Evolutionary conservation across 768 basidiomycete species (phyloP), one percentile per base, ranked within the genome.

Genomic region (Pilatotrama ljubarskyi): DNA sequence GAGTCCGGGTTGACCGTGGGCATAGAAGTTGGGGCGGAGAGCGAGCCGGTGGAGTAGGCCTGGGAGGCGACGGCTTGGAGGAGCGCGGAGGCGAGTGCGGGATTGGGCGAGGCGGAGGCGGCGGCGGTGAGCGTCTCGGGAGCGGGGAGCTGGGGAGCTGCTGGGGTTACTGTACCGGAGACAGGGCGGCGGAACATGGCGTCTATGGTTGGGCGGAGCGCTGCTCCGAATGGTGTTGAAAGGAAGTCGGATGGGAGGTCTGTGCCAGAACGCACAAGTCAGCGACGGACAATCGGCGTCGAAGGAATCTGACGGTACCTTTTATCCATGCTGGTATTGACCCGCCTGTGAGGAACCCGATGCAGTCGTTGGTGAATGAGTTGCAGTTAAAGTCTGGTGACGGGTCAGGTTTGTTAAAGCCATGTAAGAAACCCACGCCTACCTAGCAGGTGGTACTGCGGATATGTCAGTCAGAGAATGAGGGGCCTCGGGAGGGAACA

Each of bases 131-230:
- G 65, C 1, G 73, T 61, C 69, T 62, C 74, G 49, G 44, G 75
- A n/a, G 48, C 72, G 71, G 51, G 72, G 58, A 51, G 76, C 54
- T 64, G 51, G n/a, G 72, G 68, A 3, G 74, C 65, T 3, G 72
- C 58, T 1, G 64, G 69, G 44, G 20, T 25, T 46, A 79, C 69
- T 35, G 76, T 75, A 8, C 77, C 77, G 9, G 85, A 75, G 0
- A 75, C 64, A 2, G 88, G 84, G 22, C 84, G 80, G 22, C 83
- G 76, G 73, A 85, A 97, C 93, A 96, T 94, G 47, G 84, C 78
- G 69, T 98, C 95, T 51, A 98, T 97, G 42, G 89, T 94, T 0
- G 95, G 95, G 0, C 90, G 85, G 46, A 98, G 80, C 0, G 89
- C 85, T 7, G 84, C 83, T 15, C 95, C 95, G 64, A 97, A 93